Evolutionary conservation across 2,329 filamentous ascomycete genomes (phyloP).

Genomic region (Setomelanomma holmii): DNA sequence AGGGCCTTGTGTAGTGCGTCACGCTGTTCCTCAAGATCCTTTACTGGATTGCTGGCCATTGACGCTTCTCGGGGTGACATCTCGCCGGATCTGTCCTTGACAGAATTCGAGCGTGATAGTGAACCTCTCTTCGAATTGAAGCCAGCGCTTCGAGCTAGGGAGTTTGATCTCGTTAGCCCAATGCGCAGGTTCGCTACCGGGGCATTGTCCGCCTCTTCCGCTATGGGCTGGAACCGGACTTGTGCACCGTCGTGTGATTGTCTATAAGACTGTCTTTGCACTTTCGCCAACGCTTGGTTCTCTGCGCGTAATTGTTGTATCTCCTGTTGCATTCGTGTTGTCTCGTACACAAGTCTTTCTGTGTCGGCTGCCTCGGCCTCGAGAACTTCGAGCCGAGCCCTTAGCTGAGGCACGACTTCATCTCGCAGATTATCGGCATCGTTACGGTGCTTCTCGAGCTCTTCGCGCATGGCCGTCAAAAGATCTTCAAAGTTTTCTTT

Average conservation of each 20-base stretch:
- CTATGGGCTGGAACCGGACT: slow-evolving; percentile 65
- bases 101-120: slow-evolving; percentile 60
- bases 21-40: slow-evolving; percentile 91
- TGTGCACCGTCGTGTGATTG: slow-evolving; percentile 57
- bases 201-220: slow-evolving; percentile 61
- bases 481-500: slow-evolving; percentile 96
- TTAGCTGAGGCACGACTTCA: slow-evolving; percentile 81
- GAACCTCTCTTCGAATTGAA: slow-evolving; percentile 51
- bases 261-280: slow-evolving; percentile 57
- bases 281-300: slow-evolving; percentile 64
- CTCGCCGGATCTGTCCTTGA: slow-evolving; percentile 44
- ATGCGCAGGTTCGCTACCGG: slow-evolving; percentile 44
- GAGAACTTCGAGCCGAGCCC: slow-evolving; percentile 77
- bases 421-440: slow-evolving; percentile 93
- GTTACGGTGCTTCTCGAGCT: slow-evolving; percentile 81
- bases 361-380: slow-evolving; percentile 76
- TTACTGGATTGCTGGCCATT: slow-evolving; percentile 59
- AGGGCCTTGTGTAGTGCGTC: slow-evolving; percentile 90
- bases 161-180: slow-evolving; percentile 70
- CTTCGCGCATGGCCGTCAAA: slow-evolving; percentile 79
- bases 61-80: slow-evolving; percentile 65
- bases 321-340: slow-evolving; percentile 87
- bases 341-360: slow-evolving; percentile 78
- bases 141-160: slow-evolving; percentile 64
- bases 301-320: slow-evolving; percentile 66